Base-by-base conservation (phyloP, 371 early-diverging fungal genomes). In the Rhizomucor pusillus region DNA sequence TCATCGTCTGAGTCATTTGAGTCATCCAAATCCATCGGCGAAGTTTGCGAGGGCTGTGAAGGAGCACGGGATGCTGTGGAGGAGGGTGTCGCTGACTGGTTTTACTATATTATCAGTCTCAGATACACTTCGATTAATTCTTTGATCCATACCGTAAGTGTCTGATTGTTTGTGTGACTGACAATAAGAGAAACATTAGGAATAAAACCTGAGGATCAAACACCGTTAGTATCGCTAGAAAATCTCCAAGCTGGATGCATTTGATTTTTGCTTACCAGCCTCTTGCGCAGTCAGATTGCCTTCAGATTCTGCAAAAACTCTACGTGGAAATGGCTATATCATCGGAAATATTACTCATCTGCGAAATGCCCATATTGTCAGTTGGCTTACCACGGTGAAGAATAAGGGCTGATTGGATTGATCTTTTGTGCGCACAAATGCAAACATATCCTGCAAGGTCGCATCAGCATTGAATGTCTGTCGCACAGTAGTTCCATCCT, bases 181-280 rank as follows among this genome's bases (percentile, higher is more conserved):
- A 29, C 29, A 29, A 16, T 41, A 16, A 41, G 41, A 5, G 41
- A 41, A 4, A 41, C 41, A 16, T 43, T 25, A 9, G 22, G 33
- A 9, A 67, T n/a, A 36, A 71, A 69, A 25, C 67, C 69, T 57
- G 54, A 14, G 4, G 2, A 12, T 19, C 20, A 6, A 29, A 24
- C 11, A 24, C 18, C 19, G n/a, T 25, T 24, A 35, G 14, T 12
- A 46, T 25, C 29, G 34, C 12, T 12, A n/a, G 23, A 44, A 24
- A 47, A 2, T 46, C n/a, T 11, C 46, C 43, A n/a, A n/a, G n/a
- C n/a, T n/a, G n/a, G n/a, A n/a, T n/a, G n/a, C n/a, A n/a, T n/a
- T n/a, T n/a, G n/a, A n/a, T n/a, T n/a, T 44, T 0, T 46, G 1
- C 56, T 47, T 50, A 64, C 69, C 75, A 34, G 69, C 67, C 47